Evolutionary conservation across 495 filamentous ascomycete genomes (phyloP), one percentile per base, ranked within the genome.

Genomic region (Xanthoparmelia taractica): DNA sequence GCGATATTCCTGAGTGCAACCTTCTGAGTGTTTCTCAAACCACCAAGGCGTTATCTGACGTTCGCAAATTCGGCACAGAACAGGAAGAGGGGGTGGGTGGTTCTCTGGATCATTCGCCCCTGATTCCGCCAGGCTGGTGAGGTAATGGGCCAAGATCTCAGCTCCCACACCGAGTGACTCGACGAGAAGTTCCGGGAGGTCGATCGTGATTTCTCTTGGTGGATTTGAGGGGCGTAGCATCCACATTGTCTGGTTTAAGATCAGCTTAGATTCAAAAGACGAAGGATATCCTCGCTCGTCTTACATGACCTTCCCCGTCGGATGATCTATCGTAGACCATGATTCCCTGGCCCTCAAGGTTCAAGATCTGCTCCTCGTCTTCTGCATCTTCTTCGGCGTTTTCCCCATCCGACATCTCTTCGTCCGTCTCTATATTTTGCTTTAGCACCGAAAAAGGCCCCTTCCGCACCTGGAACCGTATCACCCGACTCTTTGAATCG

Each of bases 1-100:
- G 54, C 88, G 85, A 73, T 98, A 94, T 72, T 98, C 94, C 72
- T 97, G 91, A 59, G 96, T 78, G 71, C 94, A 98, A 13, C 97
- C 81, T 66, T 98, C 94, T 0, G 94, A 96, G 71, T 98, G 94
- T 73, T 97, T 97, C 74, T 97, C 92, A 68, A 98, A 98, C 95
- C 94, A 97, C 94, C 94, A 98, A 20, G 94, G 91, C n/a, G 89
- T 89, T 48, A 98, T 96, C 65, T 96, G 90, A 54, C 95, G 90
- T 71, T 98, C 94, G 70, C 94, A 98, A 64, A 98, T 97, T 43
- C 94, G 90, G 74, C 94, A 98, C 33, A 98, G 82, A 12, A 97
- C 87, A 1, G 92, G 91, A 8, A 85, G 83, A 3, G 94, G 95
- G 11, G 91, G 90, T n/a, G 91, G 86, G 72, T 91, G 86, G 67